These are phyloP conservation scores for Trametes sanguinea DNA, from an alignment of 768 basidiomycete genomes.

Conservation along the genomic window DNA sequence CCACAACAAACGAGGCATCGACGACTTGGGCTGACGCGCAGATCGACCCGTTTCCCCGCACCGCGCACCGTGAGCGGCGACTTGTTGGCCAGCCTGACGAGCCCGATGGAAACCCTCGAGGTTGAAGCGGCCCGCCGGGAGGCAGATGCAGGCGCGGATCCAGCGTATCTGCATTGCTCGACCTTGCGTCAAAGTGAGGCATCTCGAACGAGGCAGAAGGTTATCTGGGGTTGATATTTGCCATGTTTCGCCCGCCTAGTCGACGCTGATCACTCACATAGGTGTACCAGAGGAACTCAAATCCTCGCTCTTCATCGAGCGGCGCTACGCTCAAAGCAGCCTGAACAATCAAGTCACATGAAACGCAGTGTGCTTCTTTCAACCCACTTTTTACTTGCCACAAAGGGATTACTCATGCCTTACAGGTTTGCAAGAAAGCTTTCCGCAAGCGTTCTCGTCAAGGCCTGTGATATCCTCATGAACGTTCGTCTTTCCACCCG, in stretches of 20 bases:
- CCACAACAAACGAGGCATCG: not conserved
- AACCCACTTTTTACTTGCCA: too few species aligned
- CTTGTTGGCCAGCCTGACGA: not conserved
- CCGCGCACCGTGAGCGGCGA: not conserved
- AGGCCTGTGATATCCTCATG: slow-evolving; percentile 14
- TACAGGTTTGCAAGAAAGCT: too few species aligned
- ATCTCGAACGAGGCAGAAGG: not conserved
- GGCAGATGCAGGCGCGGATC: not conserved
- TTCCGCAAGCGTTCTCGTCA: not conserved
- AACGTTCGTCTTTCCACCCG: not conserved
- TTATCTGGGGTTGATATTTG: not conserved
- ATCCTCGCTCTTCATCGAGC: too few species aligned
- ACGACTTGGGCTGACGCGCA: not conserved
- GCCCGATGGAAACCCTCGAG: not conserved
- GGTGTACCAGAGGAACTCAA: too few species aligned
- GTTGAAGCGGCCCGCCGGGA: slow-evolving; percentile 4
- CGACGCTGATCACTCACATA: not conserved
- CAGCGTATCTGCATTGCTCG: not conserved
- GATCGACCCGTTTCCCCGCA: not conserved
- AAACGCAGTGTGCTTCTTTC: too few species aligned
- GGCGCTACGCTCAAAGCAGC: too few species aligned
- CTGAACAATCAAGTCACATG: too few species aligned
- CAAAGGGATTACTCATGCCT: too few species aligned
- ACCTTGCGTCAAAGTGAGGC: not conserved
- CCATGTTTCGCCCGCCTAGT: not conserved